Conservation (phyloP, 169 alveolate genomes). For the Toxoplasma gondii region DNA sequence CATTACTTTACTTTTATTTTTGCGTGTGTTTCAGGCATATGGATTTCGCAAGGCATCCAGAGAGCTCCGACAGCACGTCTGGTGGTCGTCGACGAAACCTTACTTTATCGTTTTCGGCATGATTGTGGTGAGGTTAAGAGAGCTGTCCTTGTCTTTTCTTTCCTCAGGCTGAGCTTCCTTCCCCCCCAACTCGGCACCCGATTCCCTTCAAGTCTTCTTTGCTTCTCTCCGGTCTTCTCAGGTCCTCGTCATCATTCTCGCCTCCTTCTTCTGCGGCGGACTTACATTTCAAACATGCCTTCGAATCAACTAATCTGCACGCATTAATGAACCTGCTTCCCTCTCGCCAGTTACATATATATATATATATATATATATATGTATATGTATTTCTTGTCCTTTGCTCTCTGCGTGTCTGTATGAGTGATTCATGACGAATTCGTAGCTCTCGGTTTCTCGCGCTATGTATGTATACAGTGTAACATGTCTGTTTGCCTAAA, state of each 20-base stretch:
- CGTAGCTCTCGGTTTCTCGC: no score
- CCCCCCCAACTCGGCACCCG: neutral
- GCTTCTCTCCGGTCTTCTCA: neutral
- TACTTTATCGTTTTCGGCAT: constrained; percentile 32
- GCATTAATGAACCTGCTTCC: neutral
- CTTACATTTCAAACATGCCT: constrained; percentile 21
- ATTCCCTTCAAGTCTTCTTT: neutral
- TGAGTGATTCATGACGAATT: neutral
- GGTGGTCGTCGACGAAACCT: constrained; percentile 46
- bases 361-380: neutral
- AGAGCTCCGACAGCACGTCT: neutral
- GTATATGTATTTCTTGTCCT: neutral
- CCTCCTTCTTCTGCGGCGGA: constrained; percentile 37
- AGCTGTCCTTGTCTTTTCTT: neutral
- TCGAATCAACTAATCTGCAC: neutral
- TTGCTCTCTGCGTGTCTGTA: neutral
- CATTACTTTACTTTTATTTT: no score
- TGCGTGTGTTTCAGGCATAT: constrained; percentile 17
- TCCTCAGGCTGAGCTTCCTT: neutral
- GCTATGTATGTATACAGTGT: neutral
- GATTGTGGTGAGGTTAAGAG: neutral
- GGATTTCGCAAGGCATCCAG: constrained; percentile 28
- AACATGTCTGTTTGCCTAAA: neutral
- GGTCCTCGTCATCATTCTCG: neutral
- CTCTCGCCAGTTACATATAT: neutral